Percentiles rank a stretch among this genome's conserved stretches.
Evolutionary conservation across 345 rosid genomes (phyloP).

Genomic region (Brassica nigra): DNA sequence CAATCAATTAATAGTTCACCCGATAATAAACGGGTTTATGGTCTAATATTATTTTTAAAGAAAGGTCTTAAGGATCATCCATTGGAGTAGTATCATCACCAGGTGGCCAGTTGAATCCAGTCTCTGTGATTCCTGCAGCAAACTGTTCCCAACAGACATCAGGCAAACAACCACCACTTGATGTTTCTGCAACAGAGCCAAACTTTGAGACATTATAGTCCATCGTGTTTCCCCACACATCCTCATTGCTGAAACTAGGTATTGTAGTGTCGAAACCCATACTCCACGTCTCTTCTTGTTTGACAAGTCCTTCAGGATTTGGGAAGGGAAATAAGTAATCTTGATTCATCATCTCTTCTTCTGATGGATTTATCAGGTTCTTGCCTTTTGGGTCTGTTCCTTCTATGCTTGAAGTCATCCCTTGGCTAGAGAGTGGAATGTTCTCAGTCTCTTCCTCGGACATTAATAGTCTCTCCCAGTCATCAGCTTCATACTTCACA

Average conservation of each 20-base stretch:
- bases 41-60: conserved; percentile 13
- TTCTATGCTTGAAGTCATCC: conserved; percentile 38
- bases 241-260: conserved; percentile 51
- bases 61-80: conserved; percentile 25
- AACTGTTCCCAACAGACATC: conserved; percentile 68
- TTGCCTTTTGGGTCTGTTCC: conserved; percentile 46
- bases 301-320: conserved; percentile 41
- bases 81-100: conserved; percentile 35
- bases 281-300: conserved; percentile 68
- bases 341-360: conserved; percentile 45
- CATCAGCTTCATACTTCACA: conserved; percentile 54
- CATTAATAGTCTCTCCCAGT: conserved; percentile 43
- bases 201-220: conserved; percentile 53
- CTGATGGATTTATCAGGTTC: conserved; percentile 41
- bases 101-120: conserved; percentile 51
- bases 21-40: conserved; percentile 15
- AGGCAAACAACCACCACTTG: conserved; percentile 49
- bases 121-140: conserved; percentile 50
- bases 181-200: conserved; percentile 40
- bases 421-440: conserved; percentile 45
- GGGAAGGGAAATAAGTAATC: conserved; percentile 61
- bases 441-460: conserved; percentile 33
- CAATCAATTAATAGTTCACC: conserved; percentile 34
- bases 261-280: conserved; percentile 56
- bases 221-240: conserved; percentile 54